Base-by-base conservation (phyloP, 176 grass and related monocot species). In the Carex cristatella region DNA sequence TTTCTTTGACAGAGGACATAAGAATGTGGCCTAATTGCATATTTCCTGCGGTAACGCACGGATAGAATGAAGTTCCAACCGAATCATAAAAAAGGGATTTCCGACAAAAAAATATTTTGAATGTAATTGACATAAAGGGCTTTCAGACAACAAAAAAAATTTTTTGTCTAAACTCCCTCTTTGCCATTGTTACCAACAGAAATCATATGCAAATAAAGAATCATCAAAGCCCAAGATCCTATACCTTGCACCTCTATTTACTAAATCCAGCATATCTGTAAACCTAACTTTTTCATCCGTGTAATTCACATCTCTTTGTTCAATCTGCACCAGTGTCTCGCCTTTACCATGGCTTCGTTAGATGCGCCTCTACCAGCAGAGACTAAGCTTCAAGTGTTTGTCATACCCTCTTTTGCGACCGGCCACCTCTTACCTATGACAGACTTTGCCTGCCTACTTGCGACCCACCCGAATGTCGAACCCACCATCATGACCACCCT, bases 361-460 rank as follows among this genome's bases (percentile, higher is more conserved):
- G 53, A 37, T 56, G 16, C 33, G n/a, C 10, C 13, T 2, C 14
- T 16, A 5, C 44, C 16, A 8, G n/a, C 37, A 38, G 3, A 49
- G 1, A 16, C 5, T 16, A 85, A 13, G 85, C 77, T 94, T 13
- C 80, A 89, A 73, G 88, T 97, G 72, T 92, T 97, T 90, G 88
- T 97, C 73, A 67, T 97, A 0, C 92, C 94, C 0, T 97, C 89
- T 69, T 94, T 92, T 76, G 89, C 86, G 0, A 83, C 87, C 0
- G 92, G 94, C 4, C 94, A 97, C 89, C 87, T 94, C 18, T 86
- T 94, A 67, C 94, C 94, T 32, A 89, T 91, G 79, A 83, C 90
- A 1, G 92, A 94, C 55, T 84, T 97, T 2, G 92, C 92, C 8
- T 72, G 89, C 81, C 87, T 89, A 63, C 74, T 97, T 40, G 92